Percentiles rank a stretch among this genome's conserved stretches.
These are phyloP conservation scores for Parastagonospora avenae DNA, from an alignment of 2,329 filamentous ascomycete species.

Conservation along the genomic window DNA sequence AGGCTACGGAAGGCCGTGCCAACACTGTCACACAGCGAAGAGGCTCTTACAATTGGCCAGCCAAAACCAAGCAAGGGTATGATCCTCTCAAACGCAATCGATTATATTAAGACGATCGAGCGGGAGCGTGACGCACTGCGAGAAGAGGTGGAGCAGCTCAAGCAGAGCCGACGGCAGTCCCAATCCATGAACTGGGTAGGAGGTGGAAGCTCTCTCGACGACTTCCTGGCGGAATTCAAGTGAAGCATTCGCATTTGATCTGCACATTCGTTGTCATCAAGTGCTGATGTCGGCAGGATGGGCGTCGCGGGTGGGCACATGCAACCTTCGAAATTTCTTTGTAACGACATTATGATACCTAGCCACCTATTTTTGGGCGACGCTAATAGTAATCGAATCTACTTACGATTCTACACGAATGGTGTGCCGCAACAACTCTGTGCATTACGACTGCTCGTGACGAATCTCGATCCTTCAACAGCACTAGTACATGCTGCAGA, in stretches of 20 bases:
- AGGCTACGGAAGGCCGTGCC: conserved; percentile 35
- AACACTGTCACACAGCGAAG: conserved; percentile 37
- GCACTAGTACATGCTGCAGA: no score
- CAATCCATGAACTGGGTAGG: conserved; percentile 10
- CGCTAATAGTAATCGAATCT: no score
- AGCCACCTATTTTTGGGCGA: no score
- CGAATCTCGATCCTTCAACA: no score
- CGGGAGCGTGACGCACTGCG: conserved; percentile 31
- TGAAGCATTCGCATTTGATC: background rate
- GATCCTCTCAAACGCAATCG: conserved; percentile 38
- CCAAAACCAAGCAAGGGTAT: conserved; percentile 43
- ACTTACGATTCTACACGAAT: no score
- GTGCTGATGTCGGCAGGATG: conserved; percentile 3
- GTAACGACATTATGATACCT: background rate
- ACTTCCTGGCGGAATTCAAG: conserved; percentile 14
- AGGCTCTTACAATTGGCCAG: conserved; percentile 28
- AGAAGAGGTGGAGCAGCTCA: conserved; percentile 35
- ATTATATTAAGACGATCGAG: conserved; percentile 40
- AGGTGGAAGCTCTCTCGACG: conserved; percentile 11
- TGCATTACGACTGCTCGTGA: no score
- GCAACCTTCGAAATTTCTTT: background rate
- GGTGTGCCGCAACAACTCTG: no score
- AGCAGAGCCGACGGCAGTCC: conserved; percentile 9
- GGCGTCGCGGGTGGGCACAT: background rate
- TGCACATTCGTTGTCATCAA: conserved; percentile 3